These are phyloP conservation scores for Biancaea sappan DNA, from an alignment of 306 rosid genomes.

Conservation along the genomic window DNA sequence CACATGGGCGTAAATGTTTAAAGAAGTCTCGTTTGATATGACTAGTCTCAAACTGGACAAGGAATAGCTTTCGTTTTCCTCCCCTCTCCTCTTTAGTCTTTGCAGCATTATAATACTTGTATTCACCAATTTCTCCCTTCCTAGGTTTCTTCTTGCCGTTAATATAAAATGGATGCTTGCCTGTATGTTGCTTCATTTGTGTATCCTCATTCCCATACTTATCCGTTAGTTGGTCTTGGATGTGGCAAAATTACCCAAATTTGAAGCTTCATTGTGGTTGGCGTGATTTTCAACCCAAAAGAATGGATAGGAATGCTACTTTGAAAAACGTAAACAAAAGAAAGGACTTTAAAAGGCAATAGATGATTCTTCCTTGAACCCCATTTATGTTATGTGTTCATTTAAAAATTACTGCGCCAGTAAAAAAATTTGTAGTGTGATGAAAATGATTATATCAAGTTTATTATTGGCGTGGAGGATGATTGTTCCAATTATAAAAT, in stretches of 20 bases:
- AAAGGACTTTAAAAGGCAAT: no score
- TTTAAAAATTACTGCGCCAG: no score
- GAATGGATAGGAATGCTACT: no score
- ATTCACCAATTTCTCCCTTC: not conserved
- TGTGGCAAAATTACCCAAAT: not conserved
- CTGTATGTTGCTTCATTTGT: not conserved
- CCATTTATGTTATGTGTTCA: no score
- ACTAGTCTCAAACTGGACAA: constrained; percentile 24
- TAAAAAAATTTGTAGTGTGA: no score
- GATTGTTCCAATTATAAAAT: no score
- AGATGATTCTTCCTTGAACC: no score
- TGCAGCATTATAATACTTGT: constrained; percentile 2
- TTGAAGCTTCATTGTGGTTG: not conserved
- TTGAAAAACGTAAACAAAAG: no score
- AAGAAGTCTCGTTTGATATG: constrained; percentile 27
- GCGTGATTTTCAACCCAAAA: not conserved
- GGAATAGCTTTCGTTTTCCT: not conserved
- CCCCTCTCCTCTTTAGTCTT: not conserved
- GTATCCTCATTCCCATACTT: not conserved
- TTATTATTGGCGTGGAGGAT: no score
- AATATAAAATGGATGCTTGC: constrained; percentile 13
- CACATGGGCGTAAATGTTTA: not conserved
- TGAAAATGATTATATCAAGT: no score
- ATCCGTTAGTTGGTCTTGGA: not conserved
- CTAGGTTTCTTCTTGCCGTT: not conserved